Base-by-base conservation (phyloP, 352 stramenopile genomes). In the Phytophthora capsici region DNA sequence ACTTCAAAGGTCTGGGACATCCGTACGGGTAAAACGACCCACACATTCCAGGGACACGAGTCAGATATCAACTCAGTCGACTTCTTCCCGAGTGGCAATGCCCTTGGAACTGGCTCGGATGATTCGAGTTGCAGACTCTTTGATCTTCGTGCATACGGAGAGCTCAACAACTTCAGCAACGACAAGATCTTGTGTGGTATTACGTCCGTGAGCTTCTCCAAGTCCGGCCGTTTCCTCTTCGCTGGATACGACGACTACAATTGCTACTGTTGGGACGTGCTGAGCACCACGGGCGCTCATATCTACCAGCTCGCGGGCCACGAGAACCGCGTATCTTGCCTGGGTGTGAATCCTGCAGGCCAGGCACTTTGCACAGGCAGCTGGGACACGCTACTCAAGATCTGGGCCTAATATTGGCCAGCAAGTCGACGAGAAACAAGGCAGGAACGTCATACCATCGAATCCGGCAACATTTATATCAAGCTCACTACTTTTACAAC, bases 1-100 rank as follows among this genome's bases (percentile, higher is more conserved):
- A 98, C 94, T 4, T 91, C 93, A 45, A 99, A 99, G 74, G 83
- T 99, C 57, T 99, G 97, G 97, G 97, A 99, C 83, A 92, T 99
- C 57, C 94, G 98, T 57, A 94, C 86, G 37, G 86, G 93, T 59
- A 98, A 98, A 68, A 98, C 91, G 37, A 97, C 96, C 48, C 91
- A 98, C 77, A 99, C 97, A 41, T 99, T 99, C 72, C 82, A 96
- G 20, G 97, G 98, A 25, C 98, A 99, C 76, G 94, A 98, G 59
- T 98, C 89, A 19, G 98, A 99, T 74, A 98, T 99, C 76, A 99
- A 99, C 80, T 98, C 94, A 54, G 96, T 99, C 25, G 90, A 97
- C 67, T 99, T 99, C 56, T 99, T 99, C 73, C 96, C 96, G 0
- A 97, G 98, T 75, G 96, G 96, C 28, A 97, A 98, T 56, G 87